Evolutionary conservation across 257 asterid genomes (phyloP).

Genomic region (Ajuga chamaepitys): DNA sequence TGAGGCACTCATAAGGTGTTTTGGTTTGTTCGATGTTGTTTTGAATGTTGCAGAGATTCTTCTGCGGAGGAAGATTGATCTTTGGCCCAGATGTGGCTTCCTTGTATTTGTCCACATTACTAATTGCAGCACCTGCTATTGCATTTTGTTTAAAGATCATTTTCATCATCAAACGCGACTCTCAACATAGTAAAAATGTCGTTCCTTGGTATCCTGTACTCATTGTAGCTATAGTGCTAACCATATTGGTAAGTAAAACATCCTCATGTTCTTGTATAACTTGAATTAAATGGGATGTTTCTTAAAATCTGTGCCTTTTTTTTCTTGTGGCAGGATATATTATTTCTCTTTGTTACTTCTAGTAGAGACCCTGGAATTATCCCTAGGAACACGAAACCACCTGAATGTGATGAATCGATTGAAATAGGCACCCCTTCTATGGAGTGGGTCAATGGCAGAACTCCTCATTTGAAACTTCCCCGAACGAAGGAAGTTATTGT

Average conservation of each 20-base stretch:
- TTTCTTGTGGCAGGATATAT: constrained; percentile 50
- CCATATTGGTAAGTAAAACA: constrained; percentile 50
- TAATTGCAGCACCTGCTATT: constrained; percentile 56
- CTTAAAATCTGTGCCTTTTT: constrained; percentile 2
- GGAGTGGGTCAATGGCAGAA: constrained; percentile 84
- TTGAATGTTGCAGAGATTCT: constrained; percentile 59
- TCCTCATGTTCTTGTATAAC: background rate
- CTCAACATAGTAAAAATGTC: constrained; percentile 30
- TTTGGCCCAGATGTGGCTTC: constrained; percentile 88
- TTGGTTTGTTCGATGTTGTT: constrained; percentile 14
- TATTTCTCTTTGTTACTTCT: constrained; percentile 65
- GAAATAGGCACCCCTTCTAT: constrained; percentile 59
- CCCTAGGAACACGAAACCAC: constrained; percentile 58
- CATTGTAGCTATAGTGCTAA: constrained; percentile 44
- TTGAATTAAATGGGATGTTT: background rate
- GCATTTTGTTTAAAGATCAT: constrained; percentile 53
- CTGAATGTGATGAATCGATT: constrained; percentile 45
- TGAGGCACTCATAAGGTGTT: background rate
- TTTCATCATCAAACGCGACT: constrained; percentile 27
- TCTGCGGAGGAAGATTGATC: constrained; percentile 81
- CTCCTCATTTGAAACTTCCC: constrained; percentile 70
- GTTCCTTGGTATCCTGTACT: constrained; percentile 59
- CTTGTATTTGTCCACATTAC: constrained; percentile 47
- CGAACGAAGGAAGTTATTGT: constrained; percentile 62
- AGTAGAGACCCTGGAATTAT: constrained; percentile 84